Evolutionary conservation across 148 eudicot species (phyloP), one percentile per base, ranked within the genome.

Genomic region (Dysphania ambrosioides): DNA sequence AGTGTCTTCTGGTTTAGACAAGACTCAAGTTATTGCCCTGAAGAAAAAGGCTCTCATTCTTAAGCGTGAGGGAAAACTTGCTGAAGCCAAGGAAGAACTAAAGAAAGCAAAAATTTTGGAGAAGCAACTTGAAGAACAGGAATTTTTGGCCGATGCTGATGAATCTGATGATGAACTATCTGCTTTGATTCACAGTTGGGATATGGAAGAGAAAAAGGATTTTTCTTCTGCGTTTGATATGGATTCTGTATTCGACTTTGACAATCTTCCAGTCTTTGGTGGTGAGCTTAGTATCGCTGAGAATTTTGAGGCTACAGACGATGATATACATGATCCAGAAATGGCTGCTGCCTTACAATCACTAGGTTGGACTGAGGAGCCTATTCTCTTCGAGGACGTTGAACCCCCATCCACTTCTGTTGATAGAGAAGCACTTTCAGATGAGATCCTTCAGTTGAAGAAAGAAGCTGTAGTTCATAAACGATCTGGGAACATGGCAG

Each of bases 131-230:
- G 98, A 94, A 82, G 98, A 94, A 75, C 89, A 91, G 56, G 98
- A 91, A 73, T 84, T 94, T 66, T 85, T 94, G 92, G 97, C 79
- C 55, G 97, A 76, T 24, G 88, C 83, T 30, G 96, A 91, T 38
- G 96, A 90, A 68, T 94, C 98, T 59, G 98, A 91, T 77, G 96
- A 94, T 51, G 98, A 94, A 77, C 78, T 94, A 56, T 85, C 96
- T 4, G 86, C 90, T 68, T 79, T 94, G 82, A 86, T 91, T 34
- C 89, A 80, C 59, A 83, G 88, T 82, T 71, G 91, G 71, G 95
- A 87, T 78, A 76, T 62, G 66, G 89, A 85, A 63, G 86, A 85
- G 47, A 68, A 86, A 53, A 82, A 85, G 64, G 80, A 81, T 67
- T 32, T 83, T 59, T 85, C 87, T 47, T 57, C 62, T 29, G 81